Percentiles rank a stretch among this genome's conserved stretches.
Conservation (phyloP, 1,139 yeast species). For the Sugiyamaella neomexicana region DNA sequence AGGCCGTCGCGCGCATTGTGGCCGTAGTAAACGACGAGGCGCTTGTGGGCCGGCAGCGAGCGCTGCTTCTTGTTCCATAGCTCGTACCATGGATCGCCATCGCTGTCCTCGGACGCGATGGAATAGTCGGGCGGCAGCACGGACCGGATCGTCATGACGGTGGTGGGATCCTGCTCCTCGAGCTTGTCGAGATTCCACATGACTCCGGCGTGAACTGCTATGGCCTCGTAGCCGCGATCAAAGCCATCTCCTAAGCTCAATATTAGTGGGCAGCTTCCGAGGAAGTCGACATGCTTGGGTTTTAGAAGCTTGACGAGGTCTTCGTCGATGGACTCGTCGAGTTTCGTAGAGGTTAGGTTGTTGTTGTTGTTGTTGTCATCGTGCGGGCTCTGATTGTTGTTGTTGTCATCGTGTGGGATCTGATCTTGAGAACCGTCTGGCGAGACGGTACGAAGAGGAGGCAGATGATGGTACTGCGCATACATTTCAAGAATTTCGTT, state of each 20-base stretch:
- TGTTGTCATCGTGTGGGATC: background rate
- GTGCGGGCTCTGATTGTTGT: too few species aligned
- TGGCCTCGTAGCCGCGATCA: conserved; percentile 47
- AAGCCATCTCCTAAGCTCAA: conserved; percentile 60
- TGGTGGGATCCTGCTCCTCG: conserved; percentile 60
- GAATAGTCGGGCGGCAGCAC: conserved; percentile 57
- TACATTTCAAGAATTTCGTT: conserved; percentile 61
- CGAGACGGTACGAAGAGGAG: conserved; percentile 28
- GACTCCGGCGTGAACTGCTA: conserved; percentile 80
- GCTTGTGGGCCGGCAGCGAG: conserved; percentile 38
- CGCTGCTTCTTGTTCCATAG: conserved; percentile 59
- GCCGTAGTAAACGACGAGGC: conserved; percentile 73
- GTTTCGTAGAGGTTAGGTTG: background rate
- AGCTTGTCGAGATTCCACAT: conserved; percentile 57
- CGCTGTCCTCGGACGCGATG: conserved; percentile 53
- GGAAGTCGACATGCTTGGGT: conserved; percentile 59
- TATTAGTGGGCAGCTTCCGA: conserved; percentile 64
- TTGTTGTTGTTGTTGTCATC: too few species aligned
- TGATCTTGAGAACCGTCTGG: background rate
- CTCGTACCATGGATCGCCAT: conserved; percentile 59
- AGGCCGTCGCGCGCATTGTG: conserved; percentile 86
- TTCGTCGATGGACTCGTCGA: conserved; percentile 43
- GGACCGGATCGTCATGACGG: conserved; percentile 62
- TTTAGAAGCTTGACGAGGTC: conserved; percentile 58
- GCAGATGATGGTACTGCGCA: conserved; percentile 56